Evolutionary conservation across 176 grass and related monocot genomes (phyloP), one percentile per base, ranked within the genome.

Genomic region (Eleusine indica): DNA sequence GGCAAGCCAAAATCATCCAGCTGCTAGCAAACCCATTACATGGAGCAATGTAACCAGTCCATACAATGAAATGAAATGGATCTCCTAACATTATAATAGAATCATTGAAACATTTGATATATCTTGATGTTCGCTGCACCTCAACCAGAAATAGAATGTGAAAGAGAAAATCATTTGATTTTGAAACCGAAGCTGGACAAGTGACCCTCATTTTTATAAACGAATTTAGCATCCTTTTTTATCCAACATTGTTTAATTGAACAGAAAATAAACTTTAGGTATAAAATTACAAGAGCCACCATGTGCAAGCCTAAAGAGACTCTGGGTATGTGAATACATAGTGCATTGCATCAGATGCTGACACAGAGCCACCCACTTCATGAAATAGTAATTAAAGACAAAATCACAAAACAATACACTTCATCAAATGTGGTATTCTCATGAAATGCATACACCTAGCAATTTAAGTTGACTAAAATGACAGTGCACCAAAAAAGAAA

Each of bases 191-290:
- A 18, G 28, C 42, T 35, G 35, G 3, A 53, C 14, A 48, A 11
- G 48, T 74, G 39, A 6, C 22, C 3, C 2, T 19, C 60, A 9
- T 21, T 22, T 11, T 61, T 29, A 19, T 1, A 8, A 71, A 43
- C 7, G 32, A 82, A 46, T 61, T 9, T 71, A 61, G 8, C 39
- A 71, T 40, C n/a, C 7, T 73, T 56, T 54, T 74, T 18, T 47
- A 19, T 41, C 35, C 39, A 46, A 12, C 7, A 66, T 52, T 29
- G 38, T 52, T 42, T 84, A 66, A 30, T 30, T 75, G 43, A 54
- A 67, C 51, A 76, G 51, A 75, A 17, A 49, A 66, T 66, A 30
- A 66, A 38, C 7, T 83, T 74, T 49, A 18, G 1, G 44, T 71
- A 66, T 29, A 74, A 12, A 2, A 51, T 16, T 39, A 83, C n/a